These are phyloP conservation scores for Eleusine indica DNA, from an alignment of 176 grass and related monocot genomes.

Conservation along the genomic window DNA sequence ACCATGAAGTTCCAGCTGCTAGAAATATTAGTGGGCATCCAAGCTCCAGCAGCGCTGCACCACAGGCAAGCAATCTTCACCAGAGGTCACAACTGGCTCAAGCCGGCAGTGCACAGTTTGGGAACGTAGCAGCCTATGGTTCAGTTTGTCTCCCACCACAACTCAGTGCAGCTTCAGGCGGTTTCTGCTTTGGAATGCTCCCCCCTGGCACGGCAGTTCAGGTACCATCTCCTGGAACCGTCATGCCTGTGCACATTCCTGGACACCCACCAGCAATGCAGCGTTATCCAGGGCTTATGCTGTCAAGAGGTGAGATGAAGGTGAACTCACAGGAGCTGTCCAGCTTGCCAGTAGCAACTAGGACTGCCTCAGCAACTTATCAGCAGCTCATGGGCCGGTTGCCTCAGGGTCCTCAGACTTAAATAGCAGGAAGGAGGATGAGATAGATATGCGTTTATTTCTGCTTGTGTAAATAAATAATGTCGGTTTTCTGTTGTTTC, in stretches of 20 bases:
- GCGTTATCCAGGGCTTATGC: constrained; percentile 32
- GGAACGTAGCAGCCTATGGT: constrained; percentile 15
- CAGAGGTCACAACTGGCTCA: constrained; percentile 26
- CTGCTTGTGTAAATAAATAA: constrained; percentile 35
- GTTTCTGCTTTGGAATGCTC: constrained; percentile 60
- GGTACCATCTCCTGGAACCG: constrained; percentile 31
- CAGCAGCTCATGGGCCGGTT: constrained; percentile 62
- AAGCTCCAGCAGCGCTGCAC: background rate
- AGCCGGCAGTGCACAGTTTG: constrained; percentile 15
- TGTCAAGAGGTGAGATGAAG: constrained; percentile 52
- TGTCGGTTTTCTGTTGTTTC: background rate
- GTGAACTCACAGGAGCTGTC: constrained; percentile 39
- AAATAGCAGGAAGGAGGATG: constrained; percentile 45
- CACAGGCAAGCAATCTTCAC: constrained; percentile 28
- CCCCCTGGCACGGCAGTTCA: constrained; percentile 43
- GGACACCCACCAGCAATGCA: constrained; percentile 36
- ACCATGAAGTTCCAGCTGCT: constrained; percentile 81
- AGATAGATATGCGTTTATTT: constrained; percentile 32
- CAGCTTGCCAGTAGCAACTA: constrained; percentile 33
- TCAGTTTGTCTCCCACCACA: constrained; percentile 49
- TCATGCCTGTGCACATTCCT: constrained; percentile 34
- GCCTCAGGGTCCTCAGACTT: constrained; percentile 63
- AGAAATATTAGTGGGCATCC: constrained; percentile 57
- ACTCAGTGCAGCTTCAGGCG: constrained; percentile 26
- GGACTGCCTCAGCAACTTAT: constrained; percentile 29